Percentiles rank a stretch among this genome's conserved stretches.
Conservation (phyloP, 2,329 filamentous ascomycete species). For the Coniochaeta sp. region DNA sequence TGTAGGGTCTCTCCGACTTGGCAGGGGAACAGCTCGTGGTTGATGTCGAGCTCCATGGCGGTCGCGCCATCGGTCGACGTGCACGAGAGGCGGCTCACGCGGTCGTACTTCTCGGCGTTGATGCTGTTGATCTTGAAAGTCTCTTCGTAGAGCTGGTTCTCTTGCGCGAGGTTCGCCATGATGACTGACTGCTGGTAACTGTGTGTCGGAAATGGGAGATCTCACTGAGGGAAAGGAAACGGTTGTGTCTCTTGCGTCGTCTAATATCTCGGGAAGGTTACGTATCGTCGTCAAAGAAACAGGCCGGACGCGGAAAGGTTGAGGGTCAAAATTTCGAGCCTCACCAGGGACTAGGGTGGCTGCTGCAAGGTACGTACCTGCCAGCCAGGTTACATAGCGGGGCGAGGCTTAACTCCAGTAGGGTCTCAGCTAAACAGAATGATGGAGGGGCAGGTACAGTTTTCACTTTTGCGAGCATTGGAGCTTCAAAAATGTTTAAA, state of each 20-base stretch:
- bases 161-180: conserved; percentile 56
- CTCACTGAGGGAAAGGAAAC: too few relatives aligned
- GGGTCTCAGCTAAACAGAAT: neutral
- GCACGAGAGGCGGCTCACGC: conserved; percentile 77
- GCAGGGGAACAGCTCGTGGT: conserved; percentile 84
- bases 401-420: neutral
- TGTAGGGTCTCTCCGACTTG: conserved; percentile 67
- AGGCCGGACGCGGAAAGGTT: neutral
- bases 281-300: neutral
- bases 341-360: neutral
- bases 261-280: neutral
- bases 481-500: too few relatives aligned
- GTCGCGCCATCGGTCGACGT: conserved; percentile 68
- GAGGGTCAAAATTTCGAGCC: conserved; percentile 5
- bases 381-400: neutral
- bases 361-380: neutral
- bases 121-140: conserved; percentile 74
- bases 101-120: conserved; percentile 88
- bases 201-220: too few relatives aligned
- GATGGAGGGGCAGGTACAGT: conserved; percentile 6
- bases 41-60: conserved; percentile 82
- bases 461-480: neutral
- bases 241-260: too few relatives aligned
- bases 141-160: conserved; percentile 91
- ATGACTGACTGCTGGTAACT: conserved; percentile 3